Percentiles rank a stretch among this genome's conserved stretches.
These are phyloP conservation scores for Populus hybrid DNA, from an alignment of 441 rosid genomes.

Conservation along the genomic window DNA sequence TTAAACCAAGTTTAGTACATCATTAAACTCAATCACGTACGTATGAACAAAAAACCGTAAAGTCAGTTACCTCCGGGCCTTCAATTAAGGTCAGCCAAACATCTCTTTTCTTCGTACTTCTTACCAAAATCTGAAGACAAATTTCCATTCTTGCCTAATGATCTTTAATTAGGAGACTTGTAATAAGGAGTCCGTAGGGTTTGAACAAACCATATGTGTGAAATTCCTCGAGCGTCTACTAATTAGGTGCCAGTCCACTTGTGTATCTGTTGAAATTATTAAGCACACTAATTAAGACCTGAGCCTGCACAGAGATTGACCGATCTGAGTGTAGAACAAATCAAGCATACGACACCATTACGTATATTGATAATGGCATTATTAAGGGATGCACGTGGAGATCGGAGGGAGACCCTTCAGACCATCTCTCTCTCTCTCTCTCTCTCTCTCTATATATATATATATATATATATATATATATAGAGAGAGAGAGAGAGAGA, in stretches of 20 bases:
- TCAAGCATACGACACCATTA: not conserved
- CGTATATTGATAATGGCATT: not conserved
- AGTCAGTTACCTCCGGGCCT: conserved; percentile 4
- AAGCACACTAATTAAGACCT: conserved; percentile 20
- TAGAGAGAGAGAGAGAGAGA: too few species aligned
- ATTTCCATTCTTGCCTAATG: too few species aligned
- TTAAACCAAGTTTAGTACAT: too few species aligned
- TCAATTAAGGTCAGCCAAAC: too few species aligned
- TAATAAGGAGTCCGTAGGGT: too few species aligned
- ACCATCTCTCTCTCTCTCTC: not conserved
- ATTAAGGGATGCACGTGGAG: conserved; percentile 12
- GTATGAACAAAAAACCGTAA: too few species aligned
- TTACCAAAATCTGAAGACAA: too few species aligned
- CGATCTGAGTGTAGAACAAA: not conserved
- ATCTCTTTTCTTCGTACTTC: too few species aligned
- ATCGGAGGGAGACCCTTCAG: not conserved
- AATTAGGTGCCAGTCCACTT: conserved; percentile 15
- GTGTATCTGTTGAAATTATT: not conserved
- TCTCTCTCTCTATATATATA: too few species aligned
- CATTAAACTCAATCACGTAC: too few species aligned
- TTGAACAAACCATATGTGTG: not conserved
- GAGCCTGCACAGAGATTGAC: not conserved
- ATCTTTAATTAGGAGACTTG: too few species aligned
- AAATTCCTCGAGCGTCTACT: not conserved
- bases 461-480: not conserved